Conservation (phyloP, 257 asterid species). For the Ligustrum vulgare region DNA sequence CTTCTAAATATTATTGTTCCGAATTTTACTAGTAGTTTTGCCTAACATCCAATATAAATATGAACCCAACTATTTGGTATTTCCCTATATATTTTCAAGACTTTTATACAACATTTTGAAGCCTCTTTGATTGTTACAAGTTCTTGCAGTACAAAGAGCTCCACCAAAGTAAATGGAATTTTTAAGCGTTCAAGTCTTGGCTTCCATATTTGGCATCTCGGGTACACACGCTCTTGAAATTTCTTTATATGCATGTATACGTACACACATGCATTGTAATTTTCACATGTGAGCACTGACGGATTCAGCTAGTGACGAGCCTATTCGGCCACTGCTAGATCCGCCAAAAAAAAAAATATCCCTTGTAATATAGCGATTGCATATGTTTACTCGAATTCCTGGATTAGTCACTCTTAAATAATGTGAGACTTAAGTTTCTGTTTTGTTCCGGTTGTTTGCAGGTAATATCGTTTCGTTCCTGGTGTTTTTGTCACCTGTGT, state of each 20-base stretch:
- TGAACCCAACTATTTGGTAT: slow-evolving; percentile 19
- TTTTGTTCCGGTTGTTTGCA: slow-evolving; percentile 17
- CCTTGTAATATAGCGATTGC: too few species aligned
- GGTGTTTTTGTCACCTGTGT: slow-evolving; percentile 72
- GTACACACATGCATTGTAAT: too few species aligned
- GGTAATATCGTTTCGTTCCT: slow-evolving; percentile 62
- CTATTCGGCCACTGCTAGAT: too few species aligned
- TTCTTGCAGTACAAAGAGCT: slow-evolving; percentile 14
- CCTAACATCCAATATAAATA: slow-evolving; percentile 17
- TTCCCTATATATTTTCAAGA: slow-evolving; percentile 18
- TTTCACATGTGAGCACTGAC: too few species aligned
- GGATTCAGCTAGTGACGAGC: too few species aligned
- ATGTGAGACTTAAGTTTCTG: too few species aligned
- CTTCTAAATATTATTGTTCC: neutral
- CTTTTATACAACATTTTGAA: neutral
- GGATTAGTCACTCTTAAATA: too few species aligned
- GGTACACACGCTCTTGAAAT: slow-evolving; percentile 31
- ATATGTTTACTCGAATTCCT: too few species aligned
- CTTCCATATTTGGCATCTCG: slow-evolving; percentile 55
- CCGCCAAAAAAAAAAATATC: too few species aligned
- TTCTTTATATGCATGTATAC: neutral
- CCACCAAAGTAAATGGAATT: slow-evolving; percentile 32
- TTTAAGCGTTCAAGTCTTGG: slow-evolving; percentile 37
- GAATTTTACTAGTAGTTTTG: neutral
- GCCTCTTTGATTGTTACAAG: slow-evolving; percentile 21